Percentiles rank a stretch among this genome's conserved stretches.
Conservation (phyloP, 106 monocot genomes). For the Dendrobium huoshanense region DNA sequence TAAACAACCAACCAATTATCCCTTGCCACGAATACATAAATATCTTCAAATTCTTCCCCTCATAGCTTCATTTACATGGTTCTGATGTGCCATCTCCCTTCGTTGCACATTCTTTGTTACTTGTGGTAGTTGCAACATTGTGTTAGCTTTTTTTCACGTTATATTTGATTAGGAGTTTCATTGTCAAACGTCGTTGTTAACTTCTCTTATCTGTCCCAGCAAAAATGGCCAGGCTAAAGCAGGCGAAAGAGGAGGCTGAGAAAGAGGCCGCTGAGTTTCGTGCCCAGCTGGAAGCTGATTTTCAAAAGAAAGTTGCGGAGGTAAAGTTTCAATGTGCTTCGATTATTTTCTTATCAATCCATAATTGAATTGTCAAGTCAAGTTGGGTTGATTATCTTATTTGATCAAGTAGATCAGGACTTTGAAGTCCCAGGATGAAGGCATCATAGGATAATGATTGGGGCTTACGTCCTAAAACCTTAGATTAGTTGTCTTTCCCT, state of each 20-base stretch:
- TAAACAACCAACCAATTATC: no score
- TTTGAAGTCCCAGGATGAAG: background rate
- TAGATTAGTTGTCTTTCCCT: no score
- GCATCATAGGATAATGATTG: no score
- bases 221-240: slow-evolving; percentile 64
- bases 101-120: no score
- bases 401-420: background rate
- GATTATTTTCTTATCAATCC: no score
- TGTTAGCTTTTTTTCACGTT: no score
- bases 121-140: no score
- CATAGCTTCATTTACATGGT: no score
- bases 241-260: slow-evolving; percentile 92
- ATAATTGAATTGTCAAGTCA: background rate
- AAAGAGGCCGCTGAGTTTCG: slow-evolving; percentile 69
- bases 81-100: no score
- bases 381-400: background rate
- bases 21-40: no score
- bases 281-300: slow-evolving; percentile 69
- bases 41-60: no score
- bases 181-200: background rate
- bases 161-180: background rate
- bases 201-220: slow-evolving; percentile 15
- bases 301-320: slow-evolving; percentile 63
- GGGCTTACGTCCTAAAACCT: no score
- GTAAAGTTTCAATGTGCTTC: slow-evolving; percentile 10